Conservation (phyloP, 495 filamentous ascomycete species). For the Zalerion maritima region DNA sequence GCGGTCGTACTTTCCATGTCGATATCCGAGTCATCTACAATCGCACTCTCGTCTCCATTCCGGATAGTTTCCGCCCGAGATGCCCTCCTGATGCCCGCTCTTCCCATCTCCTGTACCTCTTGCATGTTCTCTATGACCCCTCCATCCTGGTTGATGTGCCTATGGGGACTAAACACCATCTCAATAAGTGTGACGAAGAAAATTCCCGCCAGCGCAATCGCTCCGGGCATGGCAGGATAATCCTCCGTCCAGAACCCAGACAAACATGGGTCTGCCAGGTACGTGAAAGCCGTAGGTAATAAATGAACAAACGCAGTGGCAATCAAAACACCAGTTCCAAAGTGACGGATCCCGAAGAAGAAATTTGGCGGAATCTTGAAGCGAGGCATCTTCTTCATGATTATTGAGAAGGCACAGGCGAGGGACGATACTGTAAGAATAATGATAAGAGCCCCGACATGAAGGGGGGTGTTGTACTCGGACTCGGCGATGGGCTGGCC, state of each 20-base stretch:
- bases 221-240: conserved; percentile 28
- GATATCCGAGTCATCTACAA: no score
- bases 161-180: conserved; percentile 21
- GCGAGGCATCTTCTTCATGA: conserved; percentile 1
- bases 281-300: conserved; percentile 27
- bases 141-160: no score
- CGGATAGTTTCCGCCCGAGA: no score
- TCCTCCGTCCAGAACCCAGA: conserved; percentile 28
- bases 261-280: conserved; percentile 28
- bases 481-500: no score
- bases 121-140: no score
- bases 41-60: no score
- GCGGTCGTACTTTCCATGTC: no score
- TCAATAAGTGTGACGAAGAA: conserved; percentile 29
- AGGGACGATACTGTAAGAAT: conserved; percentile 23
- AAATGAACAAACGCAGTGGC: conserved; percentile 37
- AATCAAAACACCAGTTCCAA: conserved; percentile 34
- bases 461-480: conserved; percentile 24
- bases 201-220: conserved; percentile 24
- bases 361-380: conserved; percentile 18
- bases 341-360: conserved; percentile 30
- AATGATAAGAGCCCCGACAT: conserved; percentile 24
- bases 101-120: no score
- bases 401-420: conserved; percentile 7
- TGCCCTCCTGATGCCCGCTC: no score